Evolutionary conservation across 2,329 filamentous ascomycete species (phyloP).

Genomic region (Coniochaeta sp.): DNA sequence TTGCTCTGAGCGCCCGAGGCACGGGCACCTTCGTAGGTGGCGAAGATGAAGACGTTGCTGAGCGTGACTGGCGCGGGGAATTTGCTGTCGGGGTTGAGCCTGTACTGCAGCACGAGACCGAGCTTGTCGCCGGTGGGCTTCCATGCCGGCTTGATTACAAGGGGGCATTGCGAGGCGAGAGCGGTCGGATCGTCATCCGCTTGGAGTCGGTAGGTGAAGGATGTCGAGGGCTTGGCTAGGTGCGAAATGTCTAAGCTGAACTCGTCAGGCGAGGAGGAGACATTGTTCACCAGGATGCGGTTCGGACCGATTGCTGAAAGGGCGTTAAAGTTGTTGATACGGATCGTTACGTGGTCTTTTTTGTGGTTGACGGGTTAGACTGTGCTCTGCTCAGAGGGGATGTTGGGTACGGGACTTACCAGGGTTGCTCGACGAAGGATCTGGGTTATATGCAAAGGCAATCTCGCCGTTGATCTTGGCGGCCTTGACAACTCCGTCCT

Average conservation of each 20-base stretch:
- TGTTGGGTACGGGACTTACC: slow-evolving; percentile 32
- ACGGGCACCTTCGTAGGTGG: slow-evolving; percentile 60
- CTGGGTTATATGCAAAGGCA: slow-evolving; percentile 70
- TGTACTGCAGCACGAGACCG: slow-evolving; percentile 79
- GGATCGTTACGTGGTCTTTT: slow-evolving; percentile 57
- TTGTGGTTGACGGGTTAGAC: neutral
- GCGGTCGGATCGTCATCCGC: slow-evolving; percentile 43
- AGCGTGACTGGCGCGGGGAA: slow-evolving; percentile 33
- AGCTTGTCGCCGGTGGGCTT: slow-evolving; percentile 78
- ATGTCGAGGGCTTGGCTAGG: slow-evolving; percentile 63
- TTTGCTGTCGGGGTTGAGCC: slow-evolving; percentile 63
- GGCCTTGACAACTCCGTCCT: slow-evolving; percentile 62
- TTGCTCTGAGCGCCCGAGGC: slow-evolving; percentile 67
- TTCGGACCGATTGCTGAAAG: slow-evolving; percentile 93
- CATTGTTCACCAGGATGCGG: slow-evolving; percentile 76
- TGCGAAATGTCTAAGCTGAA: slow-evolving; percentile 70
- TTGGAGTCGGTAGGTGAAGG: slow-evolving; percentile 89
- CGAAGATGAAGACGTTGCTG: slow-evolving; percentile 69
- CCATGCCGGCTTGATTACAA: slow-evolving; percentile 70
- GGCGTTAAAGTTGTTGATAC: slow-evolving; percentile 79
- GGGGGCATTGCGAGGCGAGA: slow-evolving; percentile 54
- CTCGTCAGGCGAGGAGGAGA: slow-evolving; percentile 55
- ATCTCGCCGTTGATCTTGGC: slow-evolving; percentile 80
- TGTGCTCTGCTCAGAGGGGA: slow-evolving; percentile 6
- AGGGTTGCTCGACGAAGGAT: slow-evolving; percentile 37